phyloP scores from a whole-genome alignment of 2,329 filamentous ascomycete species.

The Diaporthe caulivora region DNA sequence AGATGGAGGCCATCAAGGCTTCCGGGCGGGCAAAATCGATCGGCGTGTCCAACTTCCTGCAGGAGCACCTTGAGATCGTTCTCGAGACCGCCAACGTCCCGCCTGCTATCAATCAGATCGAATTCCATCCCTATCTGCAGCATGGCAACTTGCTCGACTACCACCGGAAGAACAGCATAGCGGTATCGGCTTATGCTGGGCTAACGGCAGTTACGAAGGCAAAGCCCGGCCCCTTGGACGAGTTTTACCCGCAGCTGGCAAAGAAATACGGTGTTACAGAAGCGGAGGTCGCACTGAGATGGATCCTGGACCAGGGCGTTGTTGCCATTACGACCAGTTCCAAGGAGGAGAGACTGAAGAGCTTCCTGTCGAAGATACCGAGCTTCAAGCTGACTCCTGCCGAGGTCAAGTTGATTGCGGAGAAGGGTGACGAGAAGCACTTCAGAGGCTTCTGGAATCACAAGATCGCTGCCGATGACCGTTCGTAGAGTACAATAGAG shows the following conservation, averaged over 20 bases:
- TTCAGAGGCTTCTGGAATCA: constrained; percentile 70
- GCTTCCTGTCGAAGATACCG: constrained; percentile 64
- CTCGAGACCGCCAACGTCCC: constrained; percentile 70
- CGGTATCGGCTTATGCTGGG: constrained; percentile 49
- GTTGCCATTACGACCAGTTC: constrained; percentile 71
- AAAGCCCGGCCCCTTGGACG: constrained; percentile 65
- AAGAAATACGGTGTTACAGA: constrained; percentile 67
- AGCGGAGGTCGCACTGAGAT: constrained; percentile 66
- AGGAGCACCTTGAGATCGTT: constrained; percentile 66
- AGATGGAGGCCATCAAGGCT: constrained; percentile 74
- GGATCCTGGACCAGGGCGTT: constrained; percentile 70
- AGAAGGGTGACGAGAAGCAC: constrained; percentile 71
- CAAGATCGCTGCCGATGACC: constrained; percentile 65
- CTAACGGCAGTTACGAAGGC: constrained; percentile 56
- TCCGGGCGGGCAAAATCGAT: constrained; percentile 77
- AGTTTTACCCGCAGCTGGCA: constrained; percentile 58
- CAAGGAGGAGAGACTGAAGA: constrained; percentile 68
- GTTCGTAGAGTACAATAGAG: constrained; percentile 3
- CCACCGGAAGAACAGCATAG: constrained; percentile 54
- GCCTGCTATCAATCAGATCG: constrained; percentile 84
- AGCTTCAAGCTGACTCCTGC: constrained; percentile 70
- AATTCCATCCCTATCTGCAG: constrained; percentile 82
- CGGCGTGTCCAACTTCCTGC: constrained; percentile 81
- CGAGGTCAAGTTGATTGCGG: constrained; percentile 69
- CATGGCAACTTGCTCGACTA: constrained; percentile 61